These are phyloP conservation scores for Hydnomerulius pinastri DNA, from an alignment of 768 basidiomycete genomes.

Conservation along the genomic window DNA sequence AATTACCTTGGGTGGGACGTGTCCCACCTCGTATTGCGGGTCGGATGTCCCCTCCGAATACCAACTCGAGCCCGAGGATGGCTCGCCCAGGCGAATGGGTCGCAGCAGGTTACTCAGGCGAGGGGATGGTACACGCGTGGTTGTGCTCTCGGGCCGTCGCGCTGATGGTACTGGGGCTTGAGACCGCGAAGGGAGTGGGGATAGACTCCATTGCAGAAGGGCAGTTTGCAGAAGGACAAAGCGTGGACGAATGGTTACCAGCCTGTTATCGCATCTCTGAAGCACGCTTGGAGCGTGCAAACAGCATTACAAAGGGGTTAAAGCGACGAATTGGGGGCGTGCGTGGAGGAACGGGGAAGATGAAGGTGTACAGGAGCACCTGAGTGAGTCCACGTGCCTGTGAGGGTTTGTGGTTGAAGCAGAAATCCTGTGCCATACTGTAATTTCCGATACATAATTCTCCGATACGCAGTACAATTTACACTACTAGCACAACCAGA, in stretches of 20 bases:
- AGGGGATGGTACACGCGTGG: slow-evolving; percentile 77
- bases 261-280: slow-evolving; percentile 17
- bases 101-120: slow-evolving; percentile 68
- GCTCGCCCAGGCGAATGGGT: slow-evolving; percentile 65
- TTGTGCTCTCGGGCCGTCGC: slow-evolving; percentile 60
- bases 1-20: slow-evolving; percentile 70
- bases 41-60: slow-evolving; percentile 28
- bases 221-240: slow-evolving; percentile 20
- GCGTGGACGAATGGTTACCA: slow-evolving; percentile 28
- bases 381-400: too few species aligned
- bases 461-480: too few species aligned
- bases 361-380: slow-evolving; percentile 22
- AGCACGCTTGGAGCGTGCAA: slow-evolving; percentile 13
- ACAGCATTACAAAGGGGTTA: slow-evolving; percentile 4
- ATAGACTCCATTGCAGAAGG: slow-evolving; percentile 11
- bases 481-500: too few species aligned
- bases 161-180: slow-evolving; percentile 54
- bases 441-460: too few species aligned
- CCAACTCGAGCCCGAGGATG: slow-evolving; percentile 5
- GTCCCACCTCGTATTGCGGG: slow-evolving; percentile 52
- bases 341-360: slow-evolving; percentile 25
- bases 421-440: too few species aligned
- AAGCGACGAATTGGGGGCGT: not conserved
- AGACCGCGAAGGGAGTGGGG: slow-evolving; percentile 15
- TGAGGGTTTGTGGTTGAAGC: too few species aligned